These are phyloP conservation scores for Malassezia globosa DNA, from an alignment of 1,284 basidiomycete genomes.

Conservation along the genomic window DNA sequence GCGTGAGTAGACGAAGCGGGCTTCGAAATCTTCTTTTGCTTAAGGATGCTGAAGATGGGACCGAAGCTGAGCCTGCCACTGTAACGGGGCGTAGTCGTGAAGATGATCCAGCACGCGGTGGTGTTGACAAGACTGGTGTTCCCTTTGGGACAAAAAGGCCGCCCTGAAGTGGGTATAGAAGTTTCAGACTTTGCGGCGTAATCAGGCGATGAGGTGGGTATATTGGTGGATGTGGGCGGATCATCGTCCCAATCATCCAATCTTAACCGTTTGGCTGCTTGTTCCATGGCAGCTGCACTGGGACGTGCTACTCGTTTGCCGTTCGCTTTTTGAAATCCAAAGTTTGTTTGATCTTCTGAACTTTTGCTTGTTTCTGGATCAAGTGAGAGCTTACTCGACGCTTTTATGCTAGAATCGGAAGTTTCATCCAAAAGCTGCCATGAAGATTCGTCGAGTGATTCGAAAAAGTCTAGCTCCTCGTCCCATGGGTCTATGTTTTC, in stretches of 20 bases:
- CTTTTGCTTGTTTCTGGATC: neutral
- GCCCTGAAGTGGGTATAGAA: neutral
- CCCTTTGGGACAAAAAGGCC: conserved; percentile 2
- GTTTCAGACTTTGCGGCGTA: neutral
- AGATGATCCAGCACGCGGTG: neutral
- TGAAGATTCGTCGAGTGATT: conserved; percentile 13
- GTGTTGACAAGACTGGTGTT: neutral
- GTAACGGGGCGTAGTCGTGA: too few relatives aligned
- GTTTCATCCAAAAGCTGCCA: conserved; percentile 10
- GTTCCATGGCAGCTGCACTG: conserved; percentile 9
- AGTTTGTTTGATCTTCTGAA: neutral
- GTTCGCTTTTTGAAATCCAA: conserved; percentile 10
- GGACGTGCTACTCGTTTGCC: conserved; percentile 14
- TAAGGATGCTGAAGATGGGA: neutral
- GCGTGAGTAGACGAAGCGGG: neutral
- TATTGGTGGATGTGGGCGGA: neutral
- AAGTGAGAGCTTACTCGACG: neutral
- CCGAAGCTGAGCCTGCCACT: too few relatives aligned
- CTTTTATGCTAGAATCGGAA: neutral
- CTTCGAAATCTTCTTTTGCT: neutral
- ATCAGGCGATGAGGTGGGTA: neutral
- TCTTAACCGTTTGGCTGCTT: conserved; percentile 15
- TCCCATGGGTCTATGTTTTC: conserved; percentile 2
- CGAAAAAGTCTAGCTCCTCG: conserved; percentile 12
- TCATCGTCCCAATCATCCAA: neutral